Conservation (phyloP, 805 yeast genomes). For the Candida silvicultrix region DNA sequence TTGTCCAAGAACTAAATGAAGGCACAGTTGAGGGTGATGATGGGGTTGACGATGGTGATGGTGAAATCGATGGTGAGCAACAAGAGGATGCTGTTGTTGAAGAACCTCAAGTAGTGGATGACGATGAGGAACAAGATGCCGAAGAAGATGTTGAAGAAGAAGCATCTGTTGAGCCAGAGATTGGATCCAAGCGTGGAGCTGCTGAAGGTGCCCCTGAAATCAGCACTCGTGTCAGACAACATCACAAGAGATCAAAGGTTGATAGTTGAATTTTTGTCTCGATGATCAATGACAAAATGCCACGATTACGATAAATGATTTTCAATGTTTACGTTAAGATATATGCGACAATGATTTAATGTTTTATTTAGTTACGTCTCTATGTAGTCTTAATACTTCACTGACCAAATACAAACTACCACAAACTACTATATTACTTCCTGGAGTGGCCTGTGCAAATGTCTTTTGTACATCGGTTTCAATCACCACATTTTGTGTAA, state of each 20-base stretch:
- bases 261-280: neutral
- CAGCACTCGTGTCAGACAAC: neutral
- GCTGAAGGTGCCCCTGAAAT: neutral
- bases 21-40: no score
- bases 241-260: neutral
- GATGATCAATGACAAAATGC: no score
- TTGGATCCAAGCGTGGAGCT: neutral
- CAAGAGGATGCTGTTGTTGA: no score
- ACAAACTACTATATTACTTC: conserved; percentile 41
- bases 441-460: conserved; percentile 17
- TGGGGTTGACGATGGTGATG: no score
- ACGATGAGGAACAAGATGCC: neutral
- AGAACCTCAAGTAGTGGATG: neutral
- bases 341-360: neutral
- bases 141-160: neutral
- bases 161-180: neutral
- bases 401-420: conserved; percentile 69
- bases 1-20: no score
- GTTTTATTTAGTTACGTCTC: conserved; percentile 8
- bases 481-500: conserved; percentile 23
- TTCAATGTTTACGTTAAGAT: no score
- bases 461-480: conserved; percentile 22
- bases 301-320: no score
- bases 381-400: conserved; percentile 38
- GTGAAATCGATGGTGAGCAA: no score